These are phyloP conservation scores for Psidium guajava DNA, from an alignment of 345 rosid genomes.

Conservation along the genomic window DNA sequence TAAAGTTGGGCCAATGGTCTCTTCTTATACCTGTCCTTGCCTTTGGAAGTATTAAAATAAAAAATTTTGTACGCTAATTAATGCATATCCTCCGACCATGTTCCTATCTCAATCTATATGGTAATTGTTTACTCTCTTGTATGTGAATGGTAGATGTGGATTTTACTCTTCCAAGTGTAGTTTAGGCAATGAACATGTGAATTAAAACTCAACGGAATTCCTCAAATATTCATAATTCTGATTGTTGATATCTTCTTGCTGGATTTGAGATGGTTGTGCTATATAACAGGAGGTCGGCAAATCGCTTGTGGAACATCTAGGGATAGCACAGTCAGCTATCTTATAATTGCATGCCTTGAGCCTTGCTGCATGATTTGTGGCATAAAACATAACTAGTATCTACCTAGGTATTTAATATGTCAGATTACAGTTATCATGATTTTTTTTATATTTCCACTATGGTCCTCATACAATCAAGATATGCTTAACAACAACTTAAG, in stretches of 20 bases:
- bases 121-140: background rate
- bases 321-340: background rate
- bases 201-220: background rate
- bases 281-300: background rate
- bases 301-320: background rate
- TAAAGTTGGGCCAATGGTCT: slow-evolving; percentile 17
- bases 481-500: background rate
- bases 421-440: background rate
- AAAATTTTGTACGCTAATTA: background rate
- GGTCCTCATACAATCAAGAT: background rate
- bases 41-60: background rate
- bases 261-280: background rate
- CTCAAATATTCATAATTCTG: background rate
- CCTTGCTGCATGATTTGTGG: background rate
- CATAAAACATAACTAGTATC: background rate
- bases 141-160: background rate
- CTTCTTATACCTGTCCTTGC: background rate
- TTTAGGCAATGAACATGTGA: background rate
- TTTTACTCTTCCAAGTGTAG: background rate
- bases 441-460: background rate
- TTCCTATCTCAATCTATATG: background rate
- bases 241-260: background rate
- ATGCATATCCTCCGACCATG: background rate
- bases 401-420: background rate
- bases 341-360: background rate